Evolutionary conservation across 1,284 basidiomycete genomes (phyloP), one percentile per base, ranked within the genome.

Genomic region (Amylostereum areolatum): DNA sequence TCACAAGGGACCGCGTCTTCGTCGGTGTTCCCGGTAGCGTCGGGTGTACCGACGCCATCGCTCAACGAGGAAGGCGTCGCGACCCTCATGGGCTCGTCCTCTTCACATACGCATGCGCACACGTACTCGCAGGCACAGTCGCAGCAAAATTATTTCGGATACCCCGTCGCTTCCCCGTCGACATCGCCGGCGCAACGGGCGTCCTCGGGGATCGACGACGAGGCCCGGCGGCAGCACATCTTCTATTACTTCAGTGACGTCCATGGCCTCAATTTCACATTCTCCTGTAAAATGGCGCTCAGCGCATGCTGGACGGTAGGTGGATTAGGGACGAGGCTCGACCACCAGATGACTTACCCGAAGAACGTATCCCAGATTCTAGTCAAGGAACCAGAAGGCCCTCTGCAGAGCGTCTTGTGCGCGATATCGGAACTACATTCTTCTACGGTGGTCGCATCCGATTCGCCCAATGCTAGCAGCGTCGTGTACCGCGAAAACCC

Each of bases 341-440:
- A 52, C 39, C 31, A 29, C 5, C 27, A 31, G 35, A 60, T 69
- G 46, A 68, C 54, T 45, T 50, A 37, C 25, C n/a, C 31, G 5
- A 40, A 3, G 33, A 9, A 37, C 27, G 47, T 55, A 52, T 55
- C 53, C 18, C 62, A 89, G 85, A 68, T 79, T 50, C 75, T 87
- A 48, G 65, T 78, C 44, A 72, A 79, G 59, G 78, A 87, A 40
- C 83, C 84, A 7, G 74, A 75, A 48, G 84, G 87, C 45, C 73
- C 83, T 2, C 74, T 89, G 47, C 77, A 83, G 2, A 77, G 81
- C 60, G 81, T 85, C 9, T 74, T 89, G 36, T 85, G 81, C 63
- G 86, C 88, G n/a, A 71, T 90, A 48, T 79, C 85, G 34, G 80
- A 77, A 58, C 71, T 88, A 41, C 85, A 90, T 62, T 77, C n/a